Evolutionary conservation across 148 eudicot genomes (phyloP), one percentile per base, ranked within the genome.

Genomic region (Chenopodium berlandieri): DNA sequence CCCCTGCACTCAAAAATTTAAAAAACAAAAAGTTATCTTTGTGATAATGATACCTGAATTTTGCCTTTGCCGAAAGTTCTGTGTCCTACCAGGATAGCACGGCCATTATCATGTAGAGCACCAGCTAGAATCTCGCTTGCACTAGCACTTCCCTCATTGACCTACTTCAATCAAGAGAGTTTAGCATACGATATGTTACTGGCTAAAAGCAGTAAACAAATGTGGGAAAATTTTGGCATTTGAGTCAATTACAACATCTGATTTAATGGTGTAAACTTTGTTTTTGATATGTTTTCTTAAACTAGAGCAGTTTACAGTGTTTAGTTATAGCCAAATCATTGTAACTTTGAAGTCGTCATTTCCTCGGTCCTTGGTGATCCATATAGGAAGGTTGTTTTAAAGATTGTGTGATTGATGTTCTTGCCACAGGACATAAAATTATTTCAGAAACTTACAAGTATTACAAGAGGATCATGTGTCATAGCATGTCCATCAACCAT

Each of bases 121-220:
- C 99, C 97, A 7, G 97, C 99, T 71, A 95, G 83, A 76, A 95
- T 95, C 86, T 95, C 99, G 70, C 99, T 95, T 71, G 99, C 99
- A 78, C 99, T 95, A 40, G 99, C 99, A 80, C 99, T 95, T 73
- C 97, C 99, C 82, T 95, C 99, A 79, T 95, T 95, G 54, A 95
- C 97, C 99, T 95, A 64, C 82, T 79, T 77, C 83, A 64, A 40
- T n/a, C n/a, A 25, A 75, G 22, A 60, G 4, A 31, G n/a, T 62
- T 73, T 16, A 60, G 25, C 25, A 60, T 60, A n/a, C 44, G 30
- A 52, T 50, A 16, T 52, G 31, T 23, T 27, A 6, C 62, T 6
- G 4, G 9, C 22, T 62, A 62, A 20, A 20, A 62, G 66, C 27
- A 62, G 66, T 58, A 58, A 58, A 22, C 25, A 56, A 56, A 20